A percentile compares a stretch with the other conserved stretches of the same genome.
These are phyloP conservation scores for Primulina huaijiensis DNA, from an alignment of 257 asterid species.

Conservation along the genomic window DNA sequence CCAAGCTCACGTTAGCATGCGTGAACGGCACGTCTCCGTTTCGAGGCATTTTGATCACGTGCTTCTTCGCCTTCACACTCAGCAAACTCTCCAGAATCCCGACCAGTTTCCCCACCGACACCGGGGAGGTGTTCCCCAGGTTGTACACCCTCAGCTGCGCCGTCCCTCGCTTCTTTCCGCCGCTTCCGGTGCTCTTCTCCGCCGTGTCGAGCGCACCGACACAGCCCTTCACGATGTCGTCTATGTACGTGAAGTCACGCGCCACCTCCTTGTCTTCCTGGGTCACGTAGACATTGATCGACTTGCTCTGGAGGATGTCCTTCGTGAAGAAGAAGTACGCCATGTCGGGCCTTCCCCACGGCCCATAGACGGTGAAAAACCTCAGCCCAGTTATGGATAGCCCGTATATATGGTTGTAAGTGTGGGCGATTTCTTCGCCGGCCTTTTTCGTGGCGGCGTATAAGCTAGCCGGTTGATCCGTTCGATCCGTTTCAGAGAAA, in stretches of 20 bases:
- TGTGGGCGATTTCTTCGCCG: constrained; percentile 92
- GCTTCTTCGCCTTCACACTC: constrained; percentile 62
- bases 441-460: constrained; percentile 97
- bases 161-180: constrained; percentile 77
- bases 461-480: constrained; percentile 89
- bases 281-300: constrained; percentile 64
- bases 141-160: constrained; percentile 94
- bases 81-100: constrained; percentile 66
- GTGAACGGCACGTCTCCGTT: constrained; percentile 98
- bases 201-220: constrained; percentile 91
- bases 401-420: constrained; percentile 83
- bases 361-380: constrained; percentile 92
- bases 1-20: constrained; percentile 90
- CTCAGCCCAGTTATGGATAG: constrained; percentile 78
- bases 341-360: constrained; percentile 98
- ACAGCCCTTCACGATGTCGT: constrained; percentile 83
- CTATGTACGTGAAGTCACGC: constrained; percentile 98
- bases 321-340: constrained; percentile 91
- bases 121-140: constrained; percentile 85
- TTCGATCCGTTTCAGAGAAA: constrained; percentile 62
- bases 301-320: constrained; percentile 67
- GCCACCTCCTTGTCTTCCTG: constrained; percentile 85
- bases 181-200: constrained; percentile 92
- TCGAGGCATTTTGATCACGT: constrained; percentile 74
- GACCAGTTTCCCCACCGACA: constrained; percentile 85